These are phyloP conservation scores for Mycena sanguinolenta DNA, from an alignment of 768 basidiomycete species.

Conservation along the genomic window DNA sequence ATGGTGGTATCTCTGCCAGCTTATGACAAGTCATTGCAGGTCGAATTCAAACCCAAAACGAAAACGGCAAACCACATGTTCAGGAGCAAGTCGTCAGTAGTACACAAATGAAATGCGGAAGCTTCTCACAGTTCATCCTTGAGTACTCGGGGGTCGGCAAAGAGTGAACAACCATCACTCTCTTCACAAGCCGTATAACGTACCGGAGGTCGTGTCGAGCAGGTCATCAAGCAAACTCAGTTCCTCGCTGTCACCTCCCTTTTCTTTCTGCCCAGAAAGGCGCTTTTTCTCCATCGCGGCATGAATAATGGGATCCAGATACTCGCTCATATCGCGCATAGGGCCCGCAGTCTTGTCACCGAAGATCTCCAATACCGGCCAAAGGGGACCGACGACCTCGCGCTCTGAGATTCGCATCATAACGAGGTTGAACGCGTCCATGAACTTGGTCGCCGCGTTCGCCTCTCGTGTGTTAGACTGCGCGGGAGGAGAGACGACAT, in stretches of 20 bases:
- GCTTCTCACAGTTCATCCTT: constrained; percentile 53
- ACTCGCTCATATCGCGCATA: constrained; percentile 63
- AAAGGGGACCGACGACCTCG: constrained; percentile 55
- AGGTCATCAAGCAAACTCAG: constrained; percentile 65
- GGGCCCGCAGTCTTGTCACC: constrained; percentile 59
- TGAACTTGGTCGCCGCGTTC: constrained; percentile 52
- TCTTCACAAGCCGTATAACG: background rate
- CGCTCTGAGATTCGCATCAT: constrained; percentile 58
- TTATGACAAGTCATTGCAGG: background rate
- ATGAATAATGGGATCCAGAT: constrained; percentile 66
- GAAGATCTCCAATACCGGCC: constrained; percentile 69
- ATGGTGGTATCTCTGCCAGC: constrained; percentile 42
- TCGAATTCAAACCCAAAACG: constrained; percentile 25
- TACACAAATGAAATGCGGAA: background rate
- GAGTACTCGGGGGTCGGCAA: constrained; percentile 54
- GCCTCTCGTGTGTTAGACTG: constrained; percentile 39
- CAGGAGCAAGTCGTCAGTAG: background rate
- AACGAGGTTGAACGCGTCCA: constrained; percentile 63
- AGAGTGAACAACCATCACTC: background rate
- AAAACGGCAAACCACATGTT: constrained; percentile 21
- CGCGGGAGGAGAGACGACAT: constrained; percentile 44
- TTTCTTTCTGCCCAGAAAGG: constrained; percentile 29
- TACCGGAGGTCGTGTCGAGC: constrained; percentile 67
- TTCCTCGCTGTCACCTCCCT: constrained; percentile 48
- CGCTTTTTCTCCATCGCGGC: constrained; percentile 62